Conservation (phyloP, 2,329 filamentous ascomycete species). For the Cladophialophora psammophila region DNA sequence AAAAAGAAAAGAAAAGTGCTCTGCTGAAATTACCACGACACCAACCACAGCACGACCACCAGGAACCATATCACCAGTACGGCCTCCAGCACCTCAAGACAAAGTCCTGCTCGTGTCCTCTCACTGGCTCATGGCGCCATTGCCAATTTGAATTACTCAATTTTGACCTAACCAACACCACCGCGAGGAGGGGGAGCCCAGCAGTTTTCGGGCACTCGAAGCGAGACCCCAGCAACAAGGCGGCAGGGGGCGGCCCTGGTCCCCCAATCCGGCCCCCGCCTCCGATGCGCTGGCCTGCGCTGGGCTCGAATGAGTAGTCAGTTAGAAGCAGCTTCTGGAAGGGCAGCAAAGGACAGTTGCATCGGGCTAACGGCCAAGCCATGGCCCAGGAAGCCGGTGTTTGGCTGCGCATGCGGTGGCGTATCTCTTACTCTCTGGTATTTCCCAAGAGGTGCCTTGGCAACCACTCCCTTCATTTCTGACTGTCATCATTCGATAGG, state of each 20-base stretch:
- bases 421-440: background rate
- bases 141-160: slow-evolving; percentile 4
- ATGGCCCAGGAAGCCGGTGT: background rate
- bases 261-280: slow-evolving; percentile 10
- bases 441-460: background rate
- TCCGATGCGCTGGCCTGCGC: background rate
- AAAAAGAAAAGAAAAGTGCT: background rate
- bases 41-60: background rate
- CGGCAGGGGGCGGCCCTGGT: slow-evolving; percentile 1
- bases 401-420: background rate
- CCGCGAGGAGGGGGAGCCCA: background rate
- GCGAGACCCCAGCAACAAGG: background rate
- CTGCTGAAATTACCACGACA: background rate
- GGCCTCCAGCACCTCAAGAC: too few species aligned
- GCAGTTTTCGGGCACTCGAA: slow-evolving; percentile 1
- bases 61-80: background rate
- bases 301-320: background rate
- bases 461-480: background rate
- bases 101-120: background rate
- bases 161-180: background rate
- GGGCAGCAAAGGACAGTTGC: background rate
- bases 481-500: background rate
- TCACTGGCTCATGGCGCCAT: background rate
- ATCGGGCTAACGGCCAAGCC: background rate
- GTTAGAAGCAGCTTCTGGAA: background rate